These are phyloP conservation scores for Kalmanozyma brasiliensis DNA, from an alignment of 1,284 basidiomycete species.

Conservation along the genomic window DNA sequence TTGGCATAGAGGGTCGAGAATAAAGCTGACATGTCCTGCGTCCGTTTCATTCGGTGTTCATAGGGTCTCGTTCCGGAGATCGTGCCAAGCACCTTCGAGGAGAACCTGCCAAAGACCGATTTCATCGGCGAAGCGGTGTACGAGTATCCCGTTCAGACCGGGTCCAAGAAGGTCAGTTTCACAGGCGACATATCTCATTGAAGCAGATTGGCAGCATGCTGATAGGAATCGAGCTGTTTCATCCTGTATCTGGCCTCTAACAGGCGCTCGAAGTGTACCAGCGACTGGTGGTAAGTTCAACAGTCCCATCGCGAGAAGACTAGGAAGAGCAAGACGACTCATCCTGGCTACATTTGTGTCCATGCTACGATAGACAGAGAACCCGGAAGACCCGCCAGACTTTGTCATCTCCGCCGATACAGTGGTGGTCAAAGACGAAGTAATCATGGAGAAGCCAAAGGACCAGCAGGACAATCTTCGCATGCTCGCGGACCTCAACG, in stretches of 20 bases:
- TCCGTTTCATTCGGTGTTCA: constrained; percentile 4
- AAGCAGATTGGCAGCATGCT: too few relatives aligned
- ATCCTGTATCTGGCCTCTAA: not conserved
- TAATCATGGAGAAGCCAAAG: constrained; percentile 85
- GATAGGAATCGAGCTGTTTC: too few relatives aligned
- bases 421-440: constrained; percentile 58
- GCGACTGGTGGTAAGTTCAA: constrained; percentile 50
- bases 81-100: constrained; percentile 86
- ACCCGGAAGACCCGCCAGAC: constrained; percentile 87
- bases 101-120: constrained; percentile 77
- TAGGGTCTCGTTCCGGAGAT: constrained; percentile 88
- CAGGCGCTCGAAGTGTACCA: constrained; percentile 68
- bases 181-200: too few relatives aligned
- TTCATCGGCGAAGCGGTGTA: constrained; percentile 78
- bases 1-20: not conserved
- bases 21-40: not conserved
- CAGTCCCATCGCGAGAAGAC: not conserved
- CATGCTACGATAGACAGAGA: constrained; percentile 64
- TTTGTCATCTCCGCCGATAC: constrained; percentile 80
- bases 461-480: constrained; percentile 84
- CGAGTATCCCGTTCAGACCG: constrained; percentile 93
- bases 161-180: constrained; percentile 76
- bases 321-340: not conserved
- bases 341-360: not conserved
- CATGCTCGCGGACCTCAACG: constrained; percentile 86